A percentile compares a stretch with the other conserved stretches of the same genome.
phyloP scores from a whole-genome alignment of 345 rosid species.

The Eucalyptus marginata region DNA sequence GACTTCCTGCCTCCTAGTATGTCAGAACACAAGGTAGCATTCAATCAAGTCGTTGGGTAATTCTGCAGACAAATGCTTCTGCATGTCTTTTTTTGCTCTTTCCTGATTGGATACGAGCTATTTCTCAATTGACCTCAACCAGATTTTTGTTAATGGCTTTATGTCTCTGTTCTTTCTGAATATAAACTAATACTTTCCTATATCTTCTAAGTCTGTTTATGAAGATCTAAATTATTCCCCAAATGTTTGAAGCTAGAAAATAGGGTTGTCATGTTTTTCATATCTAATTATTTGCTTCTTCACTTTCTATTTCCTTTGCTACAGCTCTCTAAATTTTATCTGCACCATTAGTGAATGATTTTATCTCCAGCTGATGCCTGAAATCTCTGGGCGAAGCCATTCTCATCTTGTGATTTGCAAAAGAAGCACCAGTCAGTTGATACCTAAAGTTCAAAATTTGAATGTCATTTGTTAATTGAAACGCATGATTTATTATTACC shows the following conservation, averaged over 20 bases:
- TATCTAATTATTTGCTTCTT: not conserved
- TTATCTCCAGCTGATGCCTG: not conserved
- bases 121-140: not conserved
- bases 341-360: not conserved
- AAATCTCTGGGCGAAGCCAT: not conserved
- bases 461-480: not conserved
- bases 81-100: not conserved
- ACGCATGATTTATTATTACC: not conserved
- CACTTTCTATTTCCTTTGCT: not conserved
- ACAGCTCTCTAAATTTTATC: not conserved
- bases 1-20: conserved; percentile 75
- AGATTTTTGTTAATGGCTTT: not conserved
- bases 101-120: not conserved
- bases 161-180: not conserved
- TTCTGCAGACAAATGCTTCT: not conserved
- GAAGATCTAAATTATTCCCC: not conserved
- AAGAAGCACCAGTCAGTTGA: not conserved
- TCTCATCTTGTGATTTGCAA: not conserved
- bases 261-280: not conserved
- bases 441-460: not conserved
- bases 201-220: not conserved
- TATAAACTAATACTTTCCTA: not conserved
- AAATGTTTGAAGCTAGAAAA: not conserved
- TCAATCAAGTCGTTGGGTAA: conserved; percentile 33
- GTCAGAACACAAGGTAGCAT: conserved; percentile 29